phyloP scores from a whole-genome alignment of 2,329 filamentous ascomycete genomes.

The Trichoderma arundinaceum region DNA sequence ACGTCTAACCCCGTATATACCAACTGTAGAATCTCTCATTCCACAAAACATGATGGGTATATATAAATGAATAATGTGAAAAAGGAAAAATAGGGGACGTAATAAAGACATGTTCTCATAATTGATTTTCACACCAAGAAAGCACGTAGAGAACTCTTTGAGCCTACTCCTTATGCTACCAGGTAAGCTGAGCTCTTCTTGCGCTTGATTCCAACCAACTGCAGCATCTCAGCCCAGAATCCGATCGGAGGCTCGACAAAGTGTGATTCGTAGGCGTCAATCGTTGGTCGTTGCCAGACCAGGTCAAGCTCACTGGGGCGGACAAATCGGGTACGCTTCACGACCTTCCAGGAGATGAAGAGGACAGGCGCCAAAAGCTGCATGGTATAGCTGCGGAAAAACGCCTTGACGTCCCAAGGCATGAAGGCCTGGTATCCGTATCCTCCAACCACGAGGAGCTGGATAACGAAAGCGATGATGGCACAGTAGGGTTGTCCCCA shows the following conservation, averaged over 20 bases:
- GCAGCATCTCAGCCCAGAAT: conserved; percentile 62
- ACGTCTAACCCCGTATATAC: conserved; percentile 7
- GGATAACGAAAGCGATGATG: conserved; percentile 52
- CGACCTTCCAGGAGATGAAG: conserved; percentile 66
- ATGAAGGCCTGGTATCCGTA: conserved; percentile 63
- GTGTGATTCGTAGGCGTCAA: conserved; percentile 62
- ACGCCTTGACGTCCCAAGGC: conserved; percentile 54
- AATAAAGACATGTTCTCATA: conserved; percentile 11
- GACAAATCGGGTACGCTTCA: conserved; percentile 63
- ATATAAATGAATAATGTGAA: conserved; percentile 5
- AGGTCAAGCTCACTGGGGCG: conserved; percentile 62
- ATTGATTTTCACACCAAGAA: neutral
- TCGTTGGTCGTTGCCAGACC: conserved; percentile 63
- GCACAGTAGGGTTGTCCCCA: conserved; percentile 65
- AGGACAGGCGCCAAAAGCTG: conserved; percentile 58
- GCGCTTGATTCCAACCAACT: conserved; percentile 49
- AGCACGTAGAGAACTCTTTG: neutral
- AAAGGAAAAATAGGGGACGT: neutral
- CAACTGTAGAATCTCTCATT: conserved; percentile 3
- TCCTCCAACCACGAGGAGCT: conserved; percentile 52
- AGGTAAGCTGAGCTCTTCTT: conserved; percentile 27
- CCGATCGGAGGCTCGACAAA: conserved; percentile 56
- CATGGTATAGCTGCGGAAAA: conserved; percentile 64
- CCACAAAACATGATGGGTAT: conserved; percentile 15
- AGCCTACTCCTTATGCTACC: neutral